Evolutionary conservation across 805 yeast species (phyloP).

Genomic region (Candida tibetensis): DNA sequence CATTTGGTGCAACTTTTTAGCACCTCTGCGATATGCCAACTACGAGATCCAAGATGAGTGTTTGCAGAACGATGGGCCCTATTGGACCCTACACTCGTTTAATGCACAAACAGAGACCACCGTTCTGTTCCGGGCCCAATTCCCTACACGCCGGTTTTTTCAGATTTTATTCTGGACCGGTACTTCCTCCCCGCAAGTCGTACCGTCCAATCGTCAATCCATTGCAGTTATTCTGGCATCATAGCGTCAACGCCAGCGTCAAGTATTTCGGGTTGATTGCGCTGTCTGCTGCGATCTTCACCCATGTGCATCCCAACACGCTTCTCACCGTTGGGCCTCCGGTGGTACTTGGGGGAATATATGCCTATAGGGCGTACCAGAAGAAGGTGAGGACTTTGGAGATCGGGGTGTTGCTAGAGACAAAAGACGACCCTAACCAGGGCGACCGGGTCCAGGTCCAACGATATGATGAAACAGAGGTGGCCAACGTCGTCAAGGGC

Average conservation of each 20-base stretch:
- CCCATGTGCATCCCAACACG: constrained; percentile 35
- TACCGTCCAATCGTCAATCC: constrained; percentile 26
- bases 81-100: no score
- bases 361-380: constrained; percentile 14
- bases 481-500: constrained; percentile 30
- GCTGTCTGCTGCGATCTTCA: constrained; percentile 24
- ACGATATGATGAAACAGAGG: constrained; percentile 32
- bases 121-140: no score
- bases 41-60: no score
- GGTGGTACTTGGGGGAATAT: constrained; percentile 26
- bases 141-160: no score
- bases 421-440: constrained; percentile 5
- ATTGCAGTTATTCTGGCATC: constrained; percentile 23
- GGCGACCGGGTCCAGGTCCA: constrained; percentile 17
- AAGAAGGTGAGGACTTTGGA: constrained; percentile 14
- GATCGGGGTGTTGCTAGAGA: constrained; percentile 11
- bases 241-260: constrained; percentile 21
- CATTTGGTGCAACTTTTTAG: no score
- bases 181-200: constrained; percentile 32
- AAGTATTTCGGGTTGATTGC: constrained; percentile 30
- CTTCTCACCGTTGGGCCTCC: constrained; percentile 40
- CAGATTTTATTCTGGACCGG: no score
- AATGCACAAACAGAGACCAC: no score
- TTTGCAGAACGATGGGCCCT: no score
- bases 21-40: no score